These are phyloP conservation scores for Candida dubliniensis DNA, from an alignment of 1,139 yeast genomes.

Conservation along the genomic window DNA sequence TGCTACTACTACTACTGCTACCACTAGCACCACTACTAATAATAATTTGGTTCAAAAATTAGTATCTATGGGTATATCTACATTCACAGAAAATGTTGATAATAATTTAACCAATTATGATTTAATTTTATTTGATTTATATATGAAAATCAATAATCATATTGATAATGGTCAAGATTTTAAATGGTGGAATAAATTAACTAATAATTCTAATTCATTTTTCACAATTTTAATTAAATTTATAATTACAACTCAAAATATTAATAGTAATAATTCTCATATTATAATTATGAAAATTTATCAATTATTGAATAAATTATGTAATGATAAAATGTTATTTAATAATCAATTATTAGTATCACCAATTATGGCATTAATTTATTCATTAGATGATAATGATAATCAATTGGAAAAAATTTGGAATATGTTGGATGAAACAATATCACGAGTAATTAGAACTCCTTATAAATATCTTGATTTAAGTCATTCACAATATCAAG, in stretches of 20 bases:
- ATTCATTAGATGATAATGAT: conserved; percentile 29
- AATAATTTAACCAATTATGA: conserved; percentile 53
- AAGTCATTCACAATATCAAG: conserved; percentile 40
- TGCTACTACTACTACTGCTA: conserved; percentile 2
- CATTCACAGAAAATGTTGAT: conserved; percentile 16
- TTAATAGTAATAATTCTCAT: conserved; percentile 18
- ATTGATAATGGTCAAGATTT: conserved; percentile 24
- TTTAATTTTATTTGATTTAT: conserved; percentile 51
- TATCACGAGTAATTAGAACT: conserved; percentile 64
- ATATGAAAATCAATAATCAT: conserved; percentile 37
- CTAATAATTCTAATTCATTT: conserved; percentile 44
- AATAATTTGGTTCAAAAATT: conserved; percentile 11
- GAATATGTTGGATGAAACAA: conserved; percentile 69
- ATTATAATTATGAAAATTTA: conserved; percentile 19
- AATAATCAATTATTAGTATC: conserved; percentile 44
- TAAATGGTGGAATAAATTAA: conserved; percentile 67
- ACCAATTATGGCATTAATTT: conserved; percentile 44
- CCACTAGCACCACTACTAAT: conserved; percentile 4
- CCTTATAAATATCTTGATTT: conserved; percentile 85
- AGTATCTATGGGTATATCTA: conserved; percentile 22
- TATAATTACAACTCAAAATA: conserved; percentile 23
- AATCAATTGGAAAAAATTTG: conserved; percentile 29
- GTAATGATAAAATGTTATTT: conserved; percentile 38
- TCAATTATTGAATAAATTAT: conserved; percentile 23
- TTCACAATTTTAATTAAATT: conserved; percentile 61